Conservation (phyloP, 1,284 basidiomycete genomes). For the Ustilago shanxiensis region DNA sequence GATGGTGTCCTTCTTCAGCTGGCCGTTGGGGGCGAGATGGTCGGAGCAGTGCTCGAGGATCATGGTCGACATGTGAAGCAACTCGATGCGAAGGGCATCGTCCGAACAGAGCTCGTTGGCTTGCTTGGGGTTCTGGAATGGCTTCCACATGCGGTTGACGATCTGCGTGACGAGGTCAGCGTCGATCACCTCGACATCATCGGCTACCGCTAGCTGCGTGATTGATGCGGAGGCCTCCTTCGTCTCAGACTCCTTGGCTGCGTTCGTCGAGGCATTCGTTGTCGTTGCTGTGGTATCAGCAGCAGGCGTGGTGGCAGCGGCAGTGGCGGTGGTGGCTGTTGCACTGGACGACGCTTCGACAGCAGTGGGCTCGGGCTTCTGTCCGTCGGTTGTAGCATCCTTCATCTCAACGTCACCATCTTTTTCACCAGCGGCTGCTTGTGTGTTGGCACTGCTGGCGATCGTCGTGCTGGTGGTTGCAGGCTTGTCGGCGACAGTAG, state of each 20-base stretch:
- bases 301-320: constrained; percentile 8
- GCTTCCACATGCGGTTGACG: constrained; percentile 83
- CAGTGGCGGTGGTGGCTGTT: not conserved
- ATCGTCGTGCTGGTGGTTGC: constrained; percentile 1
- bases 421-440: constrained; percentile 68
- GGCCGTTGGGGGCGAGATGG: constrained; percentile 76
- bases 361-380: constrained; percentile 26
- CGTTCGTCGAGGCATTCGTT: constrained; percentile 7
- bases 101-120: constrained; percentile 74
- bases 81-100: constrained; percentile 88
- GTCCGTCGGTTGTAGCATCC: constrained; percentile 19
- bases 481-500: constrained; percentile 10
- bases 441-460: not conserved
- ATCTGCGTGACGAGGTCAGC: constrained; percentile 79
- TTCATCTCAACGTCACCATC: constrained; percentile 70
- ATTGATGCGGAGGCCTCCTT: constrained; percentile 65
- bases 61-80: constrained; percentile 89
- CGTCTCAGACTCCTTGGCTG: constrained; percentile 48
- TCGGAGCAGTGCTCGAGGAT: constrained; percentile 87
- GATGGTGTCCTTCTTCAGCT: constrained; percentile 92
- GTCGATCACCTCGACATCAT: constrained; percentile 73
- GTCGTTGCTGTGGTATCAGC: constrained; percentile 5
- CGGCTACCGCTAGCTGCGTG: constrained; percentile 53
- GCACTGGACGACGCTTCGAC: not conserved
- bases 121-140: constrained; percentile 75